These are phyloP conservation scores for Gastrolobium bilobum DNA, from an alignment of 306 rosid species.

Conservation along the genomic window DNA sequence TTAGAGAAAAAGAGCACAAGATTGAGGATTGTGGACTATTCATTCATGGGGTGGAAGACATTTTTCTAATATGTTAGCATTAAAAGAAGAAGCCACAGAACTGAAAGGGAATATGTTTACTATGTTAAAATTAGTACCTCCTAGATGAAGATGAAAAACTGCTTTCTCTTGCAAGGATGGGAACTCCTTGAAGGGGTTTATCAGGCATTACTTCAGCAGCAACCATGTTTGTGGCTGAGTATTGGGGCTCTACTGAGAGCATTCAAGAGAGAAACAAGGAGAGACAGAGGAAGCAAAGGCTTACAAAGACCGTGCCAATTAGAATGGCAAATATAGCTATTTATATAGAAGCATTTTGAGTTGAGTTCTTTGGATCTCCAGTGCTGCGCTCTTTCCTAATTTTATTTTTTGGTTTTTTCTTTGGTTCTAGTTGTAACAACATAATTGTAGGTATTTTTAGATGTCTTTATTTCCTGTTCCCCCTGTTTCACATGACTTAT, in stretches of 20 bases:
- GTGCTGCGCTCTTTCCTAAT: neutral
- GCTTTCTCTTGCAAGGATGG: constrained; percentile 58
- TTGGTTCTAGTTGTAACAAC: neutral
- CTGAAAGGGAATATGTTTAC: too few species aligned
- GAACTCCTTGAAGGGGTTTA: constrained; percentile 63
- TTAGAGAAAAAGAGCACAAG: neutral
- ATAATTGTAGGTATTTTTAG: neutral
- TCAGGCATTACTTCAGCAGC: constrained; percentile 73
- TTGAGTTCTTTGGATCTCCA: neutral
- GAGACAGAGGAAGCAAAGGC: constrained; percentile 36
- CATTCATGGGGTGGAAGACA: neutral
- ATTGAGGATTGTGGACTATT: neutral
- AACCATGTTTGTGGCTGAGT: constrained; percentile 52
- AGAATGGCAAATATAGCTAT: constrained; percentile 6
- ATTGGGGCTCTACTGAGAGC: neutral
- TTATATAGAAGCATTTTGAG: constrained; percentile 31
- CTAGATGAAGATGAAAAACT: constrained; percentile 52
- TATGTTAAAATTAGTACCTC: constrained; percentile 57
- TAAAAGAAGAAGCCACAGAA: neutral
- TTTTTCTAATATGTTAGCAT: neutral
- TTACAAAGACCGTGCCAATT: neutral
- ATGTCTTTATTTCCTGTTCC: neutral
- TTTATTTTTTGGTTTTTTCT: neutral
- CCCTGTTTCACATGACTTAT: neutral
- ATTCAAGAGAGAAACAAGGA: neutral